Evolutionary conservation across 306 rosid species (phyloP).

Genomic region (Glycine tomentella): DNA sequence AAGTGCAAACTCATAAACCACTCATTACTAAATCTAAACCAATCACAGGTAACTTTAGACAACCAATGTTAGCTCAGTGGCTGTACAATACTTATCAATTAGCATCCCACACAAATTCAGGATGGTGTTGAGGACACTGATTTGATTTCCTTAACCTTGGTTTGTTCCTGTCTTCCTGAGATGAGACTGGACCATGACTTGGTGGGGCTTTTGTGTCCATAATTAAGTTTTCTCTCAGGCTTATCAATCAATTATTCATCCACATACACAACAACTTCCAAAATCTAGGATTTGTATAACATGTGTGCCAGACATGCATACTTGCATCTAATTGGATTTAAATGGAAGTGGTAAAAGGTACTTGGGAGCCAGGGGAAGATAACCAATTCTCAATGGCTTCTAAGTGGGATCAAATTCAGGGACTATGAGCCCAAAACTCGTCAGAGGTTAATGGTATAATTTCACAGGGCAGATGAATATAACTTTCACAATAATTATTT

Average conservation of each 20-base stretch:
- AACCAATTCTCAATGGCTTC: not conserved
- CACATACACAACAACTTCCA: not conserved
- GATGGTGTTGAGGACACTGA: not conserved
- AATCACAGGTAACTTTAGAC: not conserved
- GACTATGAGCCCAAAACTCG: too few relatives aligned
- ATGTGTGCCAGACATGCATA: not conserved
- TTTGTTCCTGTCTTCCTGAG: not conserved
- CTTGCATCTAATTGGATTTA: not conserved
- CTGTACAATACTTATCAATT: too few relatives aligned
- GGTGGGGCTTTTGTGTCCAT: not conserved
- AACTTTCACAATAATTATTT: too few relatives aligned
- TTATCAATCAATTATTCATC: not conserved
- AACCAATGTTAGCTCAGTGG: too few relatives aligned
- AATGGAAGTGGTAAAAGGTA: not conserved
- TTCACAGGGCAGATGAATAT: too few relatives aligned
- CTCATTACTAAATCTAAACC: not conserved
- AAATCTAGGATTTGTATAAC: not conserved
- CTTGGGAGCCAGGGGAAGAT: not conserved
- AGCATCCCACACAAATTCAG: too few relatives aligned
- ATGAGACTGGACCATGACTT: not conserved
- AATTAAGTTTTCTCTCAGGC: not conserved
- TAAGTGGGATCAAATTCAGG: too few relatives aligned
- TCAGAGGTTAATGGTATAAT: too few relatives aligned
- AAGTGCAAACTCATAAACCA: not conserved
- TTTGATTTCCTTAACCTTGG: not conserved